Conservation (phyloP, 75 land plant species). For the Adiantum capillusveneris region DNA sequence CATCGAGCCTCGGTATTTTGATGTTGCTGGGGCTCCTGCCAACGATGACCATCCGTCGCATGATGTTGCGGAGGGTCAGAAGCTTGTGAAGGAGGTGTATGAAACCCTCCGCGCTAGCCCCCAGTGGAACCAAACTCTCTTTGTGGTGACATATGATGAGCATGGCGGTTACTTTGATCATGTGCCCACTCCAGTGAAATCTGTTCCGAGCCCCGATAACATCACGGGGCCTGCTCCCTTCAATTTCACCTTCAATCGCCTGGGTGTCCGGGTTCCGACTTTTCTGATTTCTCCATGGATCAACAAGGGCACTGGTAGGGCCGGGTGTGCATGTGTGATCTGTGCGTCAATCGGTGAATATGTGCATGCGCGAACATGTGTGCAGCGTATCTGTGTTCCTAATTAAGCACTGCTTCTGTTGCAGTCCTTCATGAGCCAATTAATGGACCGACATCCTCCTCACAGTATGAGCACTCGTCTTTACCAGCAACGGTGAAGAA, state of each 20-base stretch:
- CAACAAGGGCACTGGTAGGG: conserved; percentile 66
- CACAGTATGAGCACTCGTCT: conserved; percentile 90
- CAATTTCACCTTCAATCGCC: conserved; percentile 59
- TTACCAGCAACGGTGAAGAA: conserved; percentile 87
- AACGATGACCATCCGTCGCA: conserved; percentile 95
- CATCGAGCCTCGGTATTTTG: conserved; percentile 73
- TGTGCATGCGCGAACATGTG: too few species aligned
- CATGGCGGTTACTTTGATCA: conserved; percentile 95
- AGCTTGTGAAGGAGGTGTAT: conserved; percentile 83
- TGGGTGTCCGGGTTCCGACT: conserved; percentile 87
- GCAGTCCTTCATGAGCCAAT: conserved; percentile 67
- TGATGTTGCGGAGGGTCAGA: conserved; percentile 75
- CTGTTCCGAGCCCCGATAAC: conserved; percentile 82
- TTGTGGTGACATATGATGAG: conserved; percentile 80
- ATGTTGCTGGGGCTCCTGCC: conserved; percentile 44
- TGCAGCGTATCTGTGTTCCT: too few species aligned
- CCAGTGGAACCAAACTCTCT: conserved; percentile 78
- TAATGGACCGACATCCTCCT: conserved; percentile 50
- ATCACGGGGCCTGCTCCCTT: conserved; percentile 63
- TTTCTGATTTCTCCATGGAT: conserved; percentile 86
- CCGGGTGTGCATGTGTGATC: too few species aligned
- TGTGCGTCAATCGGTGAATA: background rate
- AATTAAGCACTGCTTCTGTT: too few species aligned
- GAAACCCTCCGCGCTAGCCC: conserved; percentile 83
- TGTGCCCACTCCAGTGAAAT: conserved; percentile 61